Percentiles rank a stretch among this genome's conserved stretches.
phyloP scores from a whole-genome alignment of 371 early-diverging fungal species.

The Actinomucor elegans region DNA sequence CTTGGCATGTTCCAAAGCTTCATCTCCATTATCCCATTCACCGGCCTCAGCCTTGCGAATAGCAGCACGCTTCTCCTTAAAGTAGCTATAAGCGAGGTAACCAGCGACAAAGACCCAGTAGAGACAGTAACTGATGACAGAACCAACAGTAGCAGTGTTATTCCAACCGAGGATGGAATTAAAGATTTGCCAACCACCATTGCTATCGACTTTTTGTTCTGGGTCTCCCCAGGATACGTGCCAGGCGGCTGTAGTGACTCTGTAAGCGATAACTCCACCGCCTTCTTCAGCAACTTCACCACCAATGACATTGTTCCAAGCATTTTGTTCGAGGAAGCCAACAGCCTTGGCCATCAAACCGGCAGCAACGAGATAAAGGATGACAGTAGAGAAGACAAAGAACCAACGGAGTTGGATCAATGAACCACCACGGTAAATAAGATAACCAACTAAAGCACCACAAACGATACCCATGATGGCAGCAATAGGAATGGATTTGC shows the following conservation, averaged over 20 bases:
- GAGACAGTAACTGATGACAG: conserved; percentile 69
- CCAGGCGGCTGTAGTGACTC: conserved; percentile 38
- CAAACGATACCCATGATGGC: conserved; percentile 68
- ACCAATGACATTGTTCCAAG: conserved; percentile 55
- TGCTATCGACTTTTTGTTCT: conserved; percentile 14
- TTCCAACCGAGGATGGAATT: conserved; percentile 79
- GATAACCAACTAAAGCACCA: conserved; percentile 65
- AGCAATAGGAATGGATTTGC: conserved; percentile 76
- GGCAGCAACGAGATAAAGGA: conserved; percentile 78
- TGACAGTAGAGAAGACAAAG: conserved; percentile 70
- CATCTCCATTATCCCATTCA: conserved; percentile 32
- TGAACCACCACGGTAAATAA: conserved; percentile 71
- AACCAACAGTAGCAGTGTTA: conserved; percentile 69
- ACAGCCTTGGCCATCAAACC: conserved; percentile 68
- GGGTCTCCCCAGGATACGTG: conserved; percentile 43
- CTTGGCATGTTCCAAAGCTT: conserved; percentile 27
- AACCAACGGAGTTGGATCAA: conserved; percentile 70
- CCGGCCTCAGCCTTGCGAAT: conserved; percentile 33
- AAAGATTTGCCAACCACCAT: conserved; percentile 61
- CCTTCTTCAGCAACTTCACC: conserved; percentile 50
- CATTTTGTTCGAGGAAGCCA: conserved; percentile 58
- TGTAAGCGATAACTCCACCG: conserved; percentile 38
- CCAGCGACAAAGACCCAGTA: conserved; percentile 70
- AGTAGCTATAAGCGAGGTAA: conserved; percentile 47
- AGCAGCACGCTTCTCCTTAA: conserved; percentile 34